phyloP scores from a whole-genome alignment of 2,329 filamentous ascomycete species.

The Leptographium lundbergii region DNA sequence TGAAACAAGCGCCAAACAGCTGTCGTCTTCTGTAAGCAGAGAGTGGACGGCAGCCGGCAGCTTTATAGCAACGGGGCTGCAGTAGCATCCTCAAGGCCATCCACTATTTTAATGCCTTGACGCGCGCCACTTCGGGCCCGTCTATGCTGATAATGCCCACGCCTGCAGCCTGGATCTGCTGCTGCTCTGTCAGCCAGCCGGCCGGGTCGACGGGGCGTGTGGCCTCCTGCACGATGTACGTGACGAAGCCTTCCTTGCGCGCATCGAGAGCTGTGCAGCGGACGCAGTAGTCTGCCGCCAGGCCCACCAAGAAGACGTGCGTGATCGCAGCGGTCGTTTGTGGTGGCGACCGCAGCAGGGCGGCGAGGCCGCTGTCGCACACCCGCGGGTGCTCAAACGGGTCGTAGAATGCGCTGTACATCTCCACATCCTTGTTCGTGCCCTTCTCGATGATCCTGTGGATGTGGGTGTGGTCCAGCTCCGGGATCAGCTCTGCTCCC shows the following conservation, averaged over 20 bases:
- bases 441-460: conserved; percentile 69
- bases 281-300: conserved; percentile 88
- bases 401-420: conserved; percentile 87
- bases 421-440: conserved; percentile 60
- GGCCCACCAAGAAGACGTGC: conserved; percentile 72
- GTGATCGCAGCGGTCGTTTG: conserved; percentile 39
- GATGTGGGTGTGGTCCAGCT: conserved; percentile 50
- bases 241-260: conserved; percentile 58
- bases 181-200: conserved; percentile 41
- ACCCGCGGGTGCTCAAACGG: conserved; percentile 54
- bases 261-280: conserved; percentile 71
- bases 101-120: conserved; percentile 16
- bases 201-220: conserved; percentile 58
- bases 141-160: conserved; percentile 49
- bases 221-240: conserved; percentile 66
- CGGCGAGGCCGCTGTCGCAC: conserved; percentile 50
- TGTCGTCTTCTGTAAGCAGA: no score
- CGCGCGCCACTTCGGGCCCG: conserved; percentile 40
- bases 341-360: conserved; percentile 28
- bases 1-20: no score
- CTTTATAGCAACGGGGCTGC: no score
- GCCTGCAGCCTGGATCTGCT: conserved; percentile 42
- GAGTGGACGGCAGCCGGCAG: no score
- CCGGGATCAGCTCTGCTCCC: conserved; percentile 62
- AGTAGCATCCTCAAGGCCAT: no score